Percentiles rank a stretch among this genome's conserved stretches.
These are phyloP conservation scores for Hortiboletus flavorubellus DNA, from an alignment of 768 basidiomycete species.

Conservation along the genomic window DNA sequence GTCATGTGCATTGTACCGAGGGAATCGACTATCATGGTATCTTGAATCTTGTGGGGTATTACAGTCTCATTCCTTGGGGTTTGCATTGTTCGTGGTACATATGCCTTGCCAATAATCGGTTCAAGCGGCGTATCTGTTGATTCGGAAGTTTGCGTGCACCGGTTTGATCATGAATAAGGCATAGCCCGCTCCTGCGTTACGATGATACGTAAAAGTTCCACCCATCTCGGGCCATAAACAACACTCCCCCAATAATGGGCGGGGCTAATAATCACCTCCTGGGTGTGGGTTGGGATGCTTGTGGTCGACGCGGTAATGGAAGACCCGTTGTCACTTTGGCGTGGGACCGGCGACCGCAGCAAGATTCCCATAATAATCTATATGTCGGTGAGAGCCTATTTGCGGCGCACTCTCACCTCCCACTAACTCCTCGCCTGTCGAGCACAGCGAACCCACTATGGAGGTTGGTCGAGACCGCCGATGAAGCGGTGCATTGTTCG, in stretches of 20 bases:
- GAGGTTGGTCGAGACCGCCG: not conserved
- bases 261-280: not conserved
- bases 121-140: not conserved
- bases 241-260: not conserved
- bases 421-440: not conserved
- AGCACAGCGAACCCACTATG: not conserved
- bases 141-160: slow-evolving; percentile 2
- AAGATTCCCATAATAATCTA: not conserved
- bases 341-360: not conserved
- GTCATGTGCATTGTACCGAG: not conserved
- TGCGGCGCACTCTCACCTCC: not conserved
- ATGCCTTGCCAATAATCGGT: slow-evolving; percentile 1
- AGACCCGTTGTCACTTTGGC: not conserved
- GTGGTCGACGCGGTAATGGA: not conserved
- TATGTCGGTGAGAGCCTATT: not conserved
- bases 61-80: not conserved
- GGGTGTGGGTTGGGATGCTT: not conserved
- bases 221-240: slow-evolving; percentile 2
- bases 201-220: slow-evolving; percentile 23
- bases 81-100: not conserved
- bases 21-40: not conserved
- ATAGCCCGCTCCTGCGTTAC: slow-evolving; percentile 7
- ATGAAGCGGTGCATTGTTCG: slow-evolving; percentile 2
- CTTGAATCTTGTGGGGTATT: not conserved
- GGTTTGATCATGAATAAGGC: slow-evolving; percentile 5